phyloP scores from a whole-genome alignment of 176 grass and related monocot species.

The Carex scoparia region DNA sequence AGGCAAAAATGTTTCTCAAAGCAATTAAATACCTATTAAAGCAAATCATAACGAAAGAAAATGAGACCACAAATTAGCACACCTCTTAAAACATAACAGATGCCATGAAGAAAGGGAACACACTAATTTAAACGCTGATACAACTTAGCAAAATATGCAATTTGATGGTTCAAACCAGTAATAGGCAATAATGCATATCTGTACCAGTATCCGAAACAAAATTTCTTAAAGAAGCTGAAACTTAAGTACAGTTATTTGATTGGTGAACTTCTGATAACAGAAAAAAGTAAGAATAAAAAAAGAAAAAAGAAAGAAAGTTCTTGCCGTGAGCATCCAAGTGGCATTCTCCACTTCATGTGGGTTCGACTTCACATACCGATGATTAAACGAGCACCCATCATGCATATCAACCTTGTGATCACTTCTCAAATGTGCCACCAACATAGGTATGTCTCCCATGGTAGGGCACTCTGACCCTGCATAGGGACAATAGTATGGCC shows the following conservation, averaged over 20 bases:
- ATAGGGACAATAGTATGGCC: conserved; percentile 25
- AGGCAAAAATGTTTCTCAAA: conserved; percentile 27
- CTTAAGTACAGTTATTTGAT: background rate
- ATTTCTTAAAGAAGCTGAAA: background rate
- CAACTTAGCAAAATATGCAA: background rate
- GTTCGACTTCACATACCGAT: conserved; percentile 25
- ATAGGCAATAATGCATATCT: background rate
- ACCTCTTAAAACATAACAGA: background rate
- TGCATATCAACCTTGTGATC: conserved; percentile 30
- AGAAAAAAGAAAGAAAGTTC: background rate
- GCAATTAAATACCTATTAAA: conserved; percentile 23
- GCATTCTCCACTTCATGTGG: conserved; percentile 28
- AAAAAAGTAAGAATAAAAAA: background rate
- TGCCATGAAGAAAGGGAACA: background rate
- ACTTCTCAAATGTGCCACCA: conserved; percentile 19
- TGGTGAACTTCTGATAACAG: background rate
- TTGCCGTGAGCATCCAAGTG: conserved; percentile 30
- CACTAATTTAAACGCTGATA: background rate
- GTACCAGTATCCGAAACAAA: background rate
- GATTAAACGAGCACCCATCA: conserved; percentile 27
- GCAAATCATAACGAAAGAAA: background rate
- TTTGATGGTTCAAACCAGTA: background rate
- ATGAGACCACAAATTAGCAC: background rate
- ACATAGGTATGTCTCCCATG: conserved; percentile 19
- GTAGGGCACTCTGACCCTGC: conserved; percentile 21